These are phyloP conservation scores for Penicillium bovifimosum DNA, from an alignment of 495 filamentous ascomycete genomes.

Conservation along the genomic window DNA sequence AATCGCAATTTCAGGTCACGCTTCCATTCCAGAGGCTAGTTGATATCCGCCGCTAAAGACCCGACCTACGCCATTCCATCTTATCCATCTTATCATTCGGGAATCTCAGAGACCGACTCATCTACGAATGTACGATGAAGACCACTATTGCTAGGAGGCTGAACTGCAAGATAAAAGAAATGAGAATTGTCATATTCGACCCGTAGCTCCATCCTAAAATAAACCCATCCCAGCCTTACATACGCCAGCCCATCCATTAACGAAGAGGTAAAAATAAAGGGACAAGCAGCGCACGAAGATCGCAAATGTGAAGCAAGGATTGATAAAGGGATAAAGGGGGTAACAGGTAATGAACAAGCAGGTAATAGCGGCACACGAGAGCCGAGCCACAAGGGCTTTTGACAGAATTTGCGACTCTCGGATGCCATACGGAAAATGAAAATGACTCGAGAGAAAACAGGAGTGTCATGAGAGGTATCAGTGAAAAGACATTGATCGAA, in stretches of 20 bases:
- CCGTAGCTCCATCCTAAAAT: constrained; percentile 23
- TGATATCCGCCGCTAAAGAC: not conserved
- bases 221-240: constrained; percentile 30
- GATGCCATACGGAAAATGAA: not conserved
- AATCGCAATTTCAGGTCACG: not conserved
- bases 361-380: not conserved
- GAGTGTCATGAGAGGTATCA: not conserved
- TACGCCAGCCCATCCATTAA: constrained; percentile 36
- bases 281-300: constrained; percentile 2
- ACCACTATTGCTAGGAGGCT: not conserved
- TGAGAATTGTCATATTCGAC: constrained; percentile 6
- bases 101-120: not conserved
- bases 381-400: not conserved
- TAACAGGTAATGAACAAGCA: not conserved
- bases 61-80: not conserved
- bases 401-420: not conserved
- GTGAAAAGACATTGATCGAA: too few relatives aligned
- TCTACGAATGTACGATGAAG: not conserved
- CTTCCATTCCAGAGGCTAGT: too few relatives aligned
- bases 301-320: constrained; percentile 1
- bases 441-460: not conserved
- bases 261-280: constrained; percentile 19
- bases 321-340: not conserved
- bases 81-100: not conserved
- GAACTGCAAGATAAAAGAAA: not conserved